Conservation (phyloP, 2,329 filamentous ascomycete species). For the Juglanconis sp. region DNA sequence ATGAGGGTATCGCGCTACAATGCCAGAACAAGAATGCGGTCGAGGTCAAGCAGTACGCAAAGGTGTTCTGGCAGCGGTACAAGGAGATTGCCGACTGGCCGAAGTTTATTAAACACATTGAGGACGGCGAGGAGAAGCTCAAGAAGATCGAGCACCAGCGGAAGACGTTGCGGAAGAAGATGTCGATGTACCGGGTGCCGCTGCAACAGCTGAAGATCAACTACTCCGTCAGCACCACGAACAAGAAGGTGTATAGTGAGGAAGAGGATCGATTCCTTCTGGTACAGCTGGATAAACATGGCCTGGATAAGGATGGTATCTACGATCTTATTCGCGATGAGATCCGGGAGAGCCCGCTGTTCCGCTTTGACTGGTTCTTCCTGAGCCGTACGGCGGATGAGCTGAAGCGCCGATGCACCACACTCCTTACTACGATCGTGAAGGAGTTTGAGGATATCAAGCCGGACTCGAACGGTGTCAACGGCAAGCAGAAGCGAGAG, state of each 20-base stretch:
- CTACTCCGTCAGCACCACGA: constrained; percentile 97
- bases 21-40: constrained; percentile 84
- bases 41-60: constrained; percentile 87
- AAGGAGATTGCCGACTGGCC: constrained; percentile 84
- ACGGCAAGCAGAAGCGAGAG: constrained; percentile 72
- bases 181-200: constrained; percentile 93
- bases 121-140: constrained; percentile 86
- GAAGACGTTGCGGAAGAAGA: constrained; percentile 91
- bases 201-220: constrained; percentile 98
- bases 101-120: constrained; percentile 85
- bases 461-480: constrained; percentile 55
- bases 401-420: constrained; percentile 88
- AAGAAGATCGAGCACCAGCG: constrained; percentile 88
- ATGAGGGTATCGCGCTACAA: constrained; percentile 79
- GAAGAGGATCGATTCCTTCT: constrained; percentile 95
- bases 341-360: constrained; percentile 88
- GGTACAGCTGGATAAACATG: constrained; percentile 87
- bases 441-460: constrained; percentile 82
- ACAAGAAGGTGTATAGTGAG: constrained; percentile 99
- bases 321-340: constrained; percentile 97
- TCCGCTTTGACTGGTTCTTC: constrained; percentile 99
- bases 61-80: constrained; percentile 95
- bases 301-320: constrained; percentile 84
- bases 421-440: constrained; percentile 87
- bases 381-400: constrained; percentile 90